Percentiles rank a stretch among this genome's conserved stretches.
These are phyloP conservation scores for Tylopilus microsporus DNA, from an alignment of 1,284 basidiomycete genomes.

Conservation along the genomic window DNA sequence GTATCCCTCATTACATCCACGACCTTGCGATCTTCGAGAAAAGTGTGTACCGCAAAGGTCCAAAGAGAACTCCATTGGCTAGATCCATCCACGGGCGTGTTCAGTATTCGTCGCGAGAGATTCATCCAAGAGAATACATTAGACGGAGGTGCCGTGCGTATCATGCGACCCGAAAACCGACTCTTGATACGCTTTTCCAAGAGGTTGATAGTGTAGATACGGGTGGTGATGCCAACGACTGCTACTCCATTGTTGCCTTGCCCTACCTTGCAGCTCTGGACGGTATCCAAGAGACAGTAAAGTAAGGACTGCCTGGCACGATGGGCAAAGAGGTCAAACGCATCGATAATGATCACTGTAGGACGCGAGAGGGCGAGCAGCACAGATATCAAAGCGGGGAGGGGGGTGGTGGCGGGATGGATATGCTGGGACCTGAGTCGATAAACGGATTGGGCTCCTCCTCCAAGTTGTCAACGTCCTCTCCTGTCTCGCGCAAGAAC, in stretches of 20 bases:
- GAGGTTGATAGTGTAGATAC: slow-evolving; percentile 82
- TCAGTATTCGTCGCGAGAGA: slow-evolving; percentile 44
- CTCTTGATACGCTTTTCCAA: slow-evolving; percentile 95
- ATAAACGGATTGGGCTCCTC: slow-evolving; percentile 40
- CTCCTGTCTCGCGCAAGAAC: slow-evolving; percentile 44
- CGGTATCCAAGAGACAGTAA: slow-evolving; percentile 85
- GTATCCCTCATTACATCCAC: slow-evolving; percentile 50
- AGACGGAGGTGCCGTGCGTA: slow-evolving; percentile 65
- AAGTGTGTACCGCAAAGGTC: slow-evolving; percentile 54
- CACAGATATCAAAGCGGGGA: slow-evolving; percentile 74
- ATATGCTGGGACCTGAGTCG: slow-evolving; percentile 30
- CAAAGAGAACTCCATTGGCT: slow-evolving; percentile 56
- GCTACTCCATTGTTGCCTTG: slow-evolving; percentile 64
- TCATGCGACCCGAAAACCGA: slow-evolving; percentile 86
- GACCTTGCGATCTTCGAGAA: slow-evolving; percentile 47
- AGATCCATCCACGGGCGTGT: slow-evolving; percentile 24
- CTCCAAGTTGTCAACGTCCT: slow-evolving; percentile 22
- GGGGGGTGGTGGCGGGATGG: slow-evolving; percentile 64
- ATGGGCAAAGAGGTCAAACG: slow-evolving; percentile 85
- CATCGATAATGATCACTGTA: slow-evolving; percentile 79
- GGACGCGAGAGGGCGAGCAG: slow-evolving; percentile 75
- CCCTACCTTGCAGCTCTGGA: slow-evolving; percentile 60
- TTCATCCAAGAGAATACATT: slow-evolving; percentile 50
- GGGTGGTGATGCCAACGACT: slow-evolving; percentile 77
- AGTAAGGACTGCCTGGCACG: slow-evolving; percentile 85